phyloP scores from a whole-genome alignment of 768 basidiomycete genomes.

The Boletales sp. region DNA sequence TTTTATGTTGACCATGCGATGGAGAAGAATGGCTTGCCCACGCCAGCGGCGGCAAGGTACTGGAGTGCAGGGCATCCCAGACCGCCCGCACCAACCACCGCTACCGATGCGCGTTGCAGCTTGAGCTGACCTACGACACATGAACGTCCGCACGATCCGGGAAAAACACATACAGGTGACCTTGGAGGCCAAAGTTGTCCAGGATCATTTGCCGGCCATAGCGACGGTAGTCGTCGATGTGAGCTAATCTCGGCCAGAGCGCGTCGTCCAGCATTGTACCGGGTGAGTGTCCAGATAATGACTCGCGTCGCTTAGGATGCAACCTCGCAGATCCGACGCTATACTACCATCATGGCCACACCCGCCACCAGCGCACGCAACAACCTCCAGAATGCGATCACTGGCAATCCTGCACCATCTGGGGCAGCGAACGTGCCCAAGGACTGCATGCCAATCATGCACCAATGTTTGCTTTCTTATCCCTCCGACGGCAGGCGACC shows the following conservation, averaged over 20 bases:
- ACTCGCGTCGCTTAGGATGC: too few species aligned
- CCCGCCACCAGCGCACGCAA: constrained; percentile 2
- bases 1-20: neutral
- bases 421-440: constrained; percentile 17
- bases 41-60: constrained; percentile 88
- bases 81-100: constrained; percentile 93
- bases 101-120: constrained; percentile 69
- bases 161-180: constrained; percentile 37
- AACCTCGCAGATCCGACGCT: too few species aligned
- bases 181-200: constrained; percentile 81
- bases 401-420: constrained; percentile 11
- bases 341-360: constrained; percentile 15
- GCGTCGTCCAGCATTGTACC: constrained; percentile 7
- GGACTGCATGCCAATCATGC: constrained; percentile 39
- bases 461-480: constrained; percentile 28
- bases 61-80: constrained; percentile 94
- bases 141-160: neutral
- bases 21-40: constrained; percentile 54
- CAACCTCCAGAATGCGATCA: constrained; percentile 10
- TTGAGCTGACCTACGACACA: constrained; percentile 70
- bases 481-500: neutral
- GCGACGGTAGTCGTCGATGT: constrained; percentile 71
- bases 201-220: constrained; percentile 98
- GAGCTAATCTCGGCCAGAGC: constrained; percentile 28
- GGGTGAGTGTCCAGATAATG: neutral